Conservation (phyloP, 1,139 yeast species). For the Ogataea hybrid region DNA sequence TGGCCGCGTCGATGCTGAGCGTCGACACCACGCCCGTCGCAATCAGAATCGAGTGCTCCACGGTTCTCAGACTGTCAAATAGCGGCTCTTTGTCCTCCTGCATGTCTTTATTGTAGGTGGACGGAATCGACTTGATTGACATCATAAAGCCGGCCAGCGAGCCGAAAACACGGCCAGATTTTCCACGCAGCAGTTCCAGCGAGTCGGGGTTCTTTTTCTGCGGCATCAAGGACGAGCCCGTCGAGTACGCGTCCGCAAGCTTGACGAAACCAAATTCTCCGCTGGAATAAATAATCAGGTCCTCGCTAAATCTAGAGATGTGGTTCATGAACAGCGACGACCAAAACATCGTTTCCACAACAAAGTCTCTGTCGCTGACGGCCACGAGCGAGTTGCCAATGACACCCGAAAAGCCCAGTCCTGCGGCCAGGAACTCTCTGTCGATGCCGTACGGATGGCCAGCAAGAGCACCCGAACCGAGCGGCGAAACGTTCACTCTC, state of each 20-base stretch:
- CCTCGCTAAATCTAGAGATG: slow-evolving; percentile 90
- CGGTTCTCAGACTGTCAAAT: slow-evolving; percentile 86
- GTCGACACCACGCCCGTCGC: slow-evolving; percentile 97
- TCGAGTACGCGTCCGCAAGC: slow-evolving; percentile 95
- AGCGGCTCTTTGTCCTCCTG: slow-evolving; percentile 99
- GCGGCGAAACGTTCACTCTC: slow-evolving; percentile 85
- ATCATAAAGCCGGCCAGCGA: slow-evolving; percentile 91
- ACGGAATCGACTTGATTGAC: slow-evolving; percentile 94
- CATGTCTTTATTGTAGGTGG: slow-evolving; percentile 96
- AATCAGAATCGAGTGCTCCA: slow-evolving; percentile 87
- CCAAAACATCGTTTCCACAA: slow-evolving; percentile 97
- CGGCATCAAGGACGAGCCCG: slow-evolving; percentile 98
- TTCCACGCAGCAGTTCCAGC: slow-evolving; percentile 90
- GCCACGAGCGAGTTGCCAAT: slow-evolving; percentile 96
- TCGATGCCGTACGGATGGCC: slow-evolving; percentile 99
- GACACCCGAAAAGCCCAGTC: slow-evolving; percentile 75
- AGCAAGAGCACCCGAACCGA: slow-evolving; percentile 97
- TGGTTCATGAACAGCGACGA: slow-evolving; percentile 94
- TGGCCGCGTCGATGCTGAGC: slow-evolving; percentile 62
- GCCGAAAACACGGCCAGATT: slow-evolving; percentile 96
- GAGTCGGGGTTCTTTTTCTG: slow-evolving; percentile 99
- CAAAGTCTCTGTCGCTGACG: slow-evolving; percentile 96
- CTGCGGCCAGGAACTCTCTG: slow-evolving; percentile 80
- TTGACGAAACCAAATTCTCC: slow-evolving; percentile 95
- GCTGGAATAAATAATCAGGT: slow-evolving; percentile 90